Conservation (phyloP, 345 rosid genomes). For the Eucalyptus cloeziana region DNA sequence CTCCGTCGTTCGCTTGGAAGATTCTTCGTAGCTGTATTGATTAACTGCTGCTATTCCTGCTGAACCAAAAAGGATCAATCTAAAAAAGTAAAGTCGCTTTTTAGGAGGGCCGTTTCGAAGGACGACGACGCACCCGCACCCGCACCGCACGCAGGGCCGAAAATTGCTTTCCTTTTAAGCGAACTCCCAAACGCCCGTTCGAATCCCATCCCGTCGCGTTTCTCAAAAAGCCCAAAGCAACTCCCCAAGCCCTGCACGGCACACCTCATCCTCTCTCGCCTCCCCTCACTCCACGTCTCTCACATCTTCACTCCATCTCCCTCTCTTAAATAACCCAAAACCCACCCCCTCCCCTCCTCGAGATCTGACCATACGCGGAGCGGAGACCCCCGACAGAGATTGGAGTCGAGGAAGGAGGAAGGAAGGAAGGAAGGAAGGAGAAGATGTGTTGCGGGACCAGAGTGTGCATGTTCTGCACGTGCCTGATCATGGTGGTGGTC, state of each 20-base stretch:
- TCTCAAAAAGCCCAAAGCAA: neutral
- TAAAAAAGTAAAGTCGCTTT: neutral
- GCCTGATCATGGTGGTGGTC: constrained; percentile 56
- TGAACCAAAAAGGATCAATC: neutral
- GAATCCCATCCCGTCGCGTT: neutral
- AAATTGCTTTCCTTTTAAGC: neutral
- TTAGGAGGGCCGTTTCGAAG: neutral
- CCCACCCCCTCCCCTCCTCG: neutral
- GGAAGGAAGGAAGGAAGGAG: neutral
- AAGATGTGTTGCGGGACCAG: constrained; percentile 60
- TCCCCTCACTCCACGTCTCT: neutral
- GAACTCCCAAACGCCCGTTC: neutral
- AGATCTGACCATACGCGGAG: neutral
- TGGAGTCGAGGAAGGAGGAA: neutral
- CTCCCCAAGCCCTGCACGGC: neutral
- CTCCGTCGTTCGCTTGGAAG: neutral
- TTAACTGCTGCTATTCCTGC: neutral
- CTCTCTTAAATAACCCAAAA: neutral
- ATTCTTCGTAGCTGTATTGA: neutral
- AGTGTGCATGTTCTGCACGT: constrained; percentile 63
- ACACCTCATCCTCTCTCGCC: neutral
- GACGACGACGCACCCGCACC: neutral
- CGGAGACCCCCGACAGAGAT: neutral
- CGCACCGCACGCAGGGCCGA: neutral
- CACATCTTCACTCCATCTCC: neutral